Conservation (phyloP, 176 grass and related monocot genomes). For the Puccinellia tenuiflora region DNA sequence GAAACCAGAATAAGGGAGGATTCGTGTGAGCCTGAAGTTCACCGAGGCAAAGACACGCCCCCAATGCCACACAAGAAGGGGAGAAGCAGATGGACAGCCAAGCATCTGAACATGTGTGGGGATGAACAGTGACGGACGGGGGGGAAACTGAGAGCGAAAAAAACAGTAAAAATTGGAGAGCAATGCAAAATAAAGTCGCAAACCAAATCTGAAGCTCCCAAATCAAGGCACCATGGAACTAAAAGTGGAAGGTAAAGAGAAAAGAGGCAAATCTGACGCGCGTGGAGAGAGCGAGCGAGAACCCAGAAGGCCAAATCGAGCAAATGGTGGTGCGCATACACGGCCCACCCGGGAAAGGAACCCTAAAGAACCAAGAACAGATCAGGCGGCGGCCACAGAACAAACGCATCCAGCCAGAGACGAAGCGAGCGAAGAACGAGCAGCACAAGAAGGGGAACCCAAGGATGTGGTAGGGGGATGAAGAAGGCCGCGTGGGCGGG, state of each 20-base stretch:
- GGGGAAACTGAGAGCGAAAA: background rate
- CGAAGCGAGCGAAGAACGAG: background rate
- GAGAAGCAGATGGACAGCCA: background rate
- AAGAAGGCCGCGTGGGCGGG: background rate
- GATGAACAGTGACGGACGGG: background rate
- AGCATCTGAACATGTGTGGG: background rate
- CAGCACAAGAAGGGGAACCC: background rate
- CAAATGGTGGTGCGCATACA: constrained; percentile 23
- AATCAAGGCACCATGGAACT: background rate
- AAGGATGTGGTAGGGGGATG: background rate
- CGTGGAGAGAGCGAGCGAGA: background rate
- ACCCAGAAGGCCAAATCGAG: constrained; percentile 8
- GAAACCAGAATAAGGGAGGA: constrained; percentile 2
- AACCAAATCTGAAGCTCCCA: constrained; percentile 1
- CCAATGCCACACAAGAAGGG: background rate
- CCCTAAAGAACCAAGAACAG: constrained; percentile 2
- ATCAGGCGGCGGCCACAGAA: constrained; percentile 3
- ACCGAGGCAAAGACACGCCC: background rate
- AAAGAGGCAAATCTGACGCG: constrained; percentile 13
- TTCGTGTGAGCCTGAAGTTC: background rate
- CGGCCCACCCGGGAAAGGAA: background rate
- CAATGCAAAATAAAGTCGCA: background rate
- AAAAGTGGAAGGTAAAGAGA: background rate
- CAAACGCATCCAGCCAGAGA: constrained; percentile 9
- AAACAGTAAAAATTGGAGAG: background rate